Percentiles rank a stretch among this genome's conserved stretches.
Conservation (phyloP, 2,329 filamentous ascomycete species). For the Xylariaceae sp. region DNA sequence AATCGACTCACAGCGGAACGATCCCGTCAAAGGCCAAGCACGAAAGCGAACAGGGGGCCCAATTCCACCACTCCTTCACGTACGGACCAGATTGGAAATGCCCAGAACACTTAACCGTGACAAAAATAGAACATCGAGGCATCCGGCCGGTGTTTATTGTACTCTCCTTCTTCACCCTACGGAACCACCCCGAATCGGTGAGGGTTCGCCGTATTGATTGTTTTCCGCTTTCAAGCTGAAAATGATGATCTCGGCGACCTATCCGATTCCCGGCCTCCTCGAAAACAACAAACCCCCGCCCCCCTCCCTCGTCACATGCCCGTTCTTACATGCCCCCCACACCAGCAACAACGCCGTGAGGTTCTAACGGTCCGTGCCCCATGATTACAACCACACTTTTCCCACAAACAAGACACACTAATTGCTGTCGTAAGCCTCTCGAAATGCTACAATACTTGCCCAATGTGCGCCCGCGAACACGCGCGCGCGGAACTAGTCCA, state of each 20-base stretch:
- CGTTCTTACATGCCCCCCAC: neutral
- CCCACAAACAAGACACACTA: neutral
- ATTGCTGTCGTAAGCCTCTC: neutral
- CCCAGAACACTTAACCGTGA: too few species aligned
- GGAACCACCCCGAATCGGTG: too few species aligned
- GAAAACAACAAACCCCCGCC: neutral
- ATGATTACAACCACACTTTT: neutral
- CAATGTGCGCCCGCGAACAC: too few species aligned
- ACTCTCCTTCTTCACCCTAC: too few species aligned
- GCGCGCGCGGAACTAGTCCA: neutral
- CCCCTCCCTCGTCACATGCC: neutral
- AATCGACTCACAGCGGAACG: too few species aligned
- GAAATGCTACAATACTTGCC: too few species aligned
- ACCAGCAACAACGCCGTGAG: neutral
- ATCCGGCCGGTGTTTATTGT: too few species aligned
- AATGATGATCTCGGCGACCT: neutral
- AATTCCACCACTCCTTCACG: too few species aligned
- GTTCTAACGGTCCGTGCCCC: neutral
- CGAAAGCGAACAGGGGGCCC: too few species aligned
- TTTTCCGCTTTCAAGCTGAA: neutral
- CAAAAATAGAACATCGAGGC: too few species aligned
- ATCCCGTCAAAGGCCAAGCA: too few species aligned
- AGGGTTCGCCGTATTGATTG: neutral
- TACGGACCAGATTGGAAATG: too few species aligned
- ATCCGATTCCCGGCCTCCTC: neutral